Percentiles rank a stretch among this genome's conserved stretches.
Evolutionary conservation across 2,329 filamentous ascomycete species (phyloP).

Genomic region (Neonectria ditissima): DNA sequence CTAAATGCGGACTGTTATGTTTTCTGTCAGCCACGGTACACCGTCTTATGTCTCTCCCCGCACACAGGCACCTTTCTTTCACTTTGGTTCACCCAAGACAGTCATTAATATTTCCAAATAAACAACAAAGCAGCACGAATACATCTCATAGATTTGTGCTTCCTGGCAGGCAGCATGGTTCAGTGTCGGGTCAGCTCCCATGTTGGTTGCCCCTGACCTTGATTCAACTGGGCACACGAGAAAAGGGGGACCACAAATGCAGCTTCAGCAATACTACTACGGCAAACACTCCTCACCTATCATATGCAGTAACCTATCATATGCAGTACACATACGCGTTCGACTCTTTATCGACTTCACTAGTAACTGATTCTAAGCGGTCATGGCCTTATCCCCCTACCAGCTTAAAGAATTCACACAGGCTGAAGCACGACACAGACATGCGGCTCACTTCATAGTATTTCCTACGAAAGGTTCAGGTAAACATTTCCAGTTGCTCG

Average conservation of each 20-base stretch:
- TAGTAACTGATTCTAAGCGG: neutral
- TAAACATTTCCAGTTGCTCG: slow-evolving; percentile 1
- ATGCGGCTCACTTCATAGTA: neutral
- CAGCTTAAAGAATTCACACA: too few species aligned
- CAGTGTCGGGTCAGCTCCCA: neutral
- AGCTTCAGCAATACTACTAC: neutral
- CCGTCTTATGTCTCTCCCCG: neutral
- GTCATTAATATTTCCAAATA: neutral
- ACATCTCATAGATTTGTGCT: neutral
- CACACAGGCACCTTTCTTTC: neutral
- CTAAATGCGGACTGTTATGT: neutral
- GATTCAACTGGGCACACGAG: neutral
- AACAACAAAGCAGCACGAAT: neutral
- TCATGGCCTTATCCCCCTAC: neutral
- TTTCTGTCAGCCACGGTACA: too few species aligned
- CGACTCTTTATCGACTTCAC: neutral
- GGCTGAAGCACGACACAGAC: too few species aligned
- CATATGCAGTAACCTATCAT: neutral
- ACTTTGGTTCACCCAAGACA: neutral
- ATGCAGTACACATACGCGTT: neutral
- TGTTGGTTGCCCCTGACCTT: neutral
- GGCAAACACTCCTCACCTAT: neutral
- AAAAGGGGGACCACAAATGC: neutral
- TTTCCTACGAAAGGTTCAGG: too few species aligned
- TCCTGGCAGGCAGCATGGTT: neutral